Conservation (phyloP, 2,329 filamentous ascomycete species). For the Fusarium sp. region DNA sequence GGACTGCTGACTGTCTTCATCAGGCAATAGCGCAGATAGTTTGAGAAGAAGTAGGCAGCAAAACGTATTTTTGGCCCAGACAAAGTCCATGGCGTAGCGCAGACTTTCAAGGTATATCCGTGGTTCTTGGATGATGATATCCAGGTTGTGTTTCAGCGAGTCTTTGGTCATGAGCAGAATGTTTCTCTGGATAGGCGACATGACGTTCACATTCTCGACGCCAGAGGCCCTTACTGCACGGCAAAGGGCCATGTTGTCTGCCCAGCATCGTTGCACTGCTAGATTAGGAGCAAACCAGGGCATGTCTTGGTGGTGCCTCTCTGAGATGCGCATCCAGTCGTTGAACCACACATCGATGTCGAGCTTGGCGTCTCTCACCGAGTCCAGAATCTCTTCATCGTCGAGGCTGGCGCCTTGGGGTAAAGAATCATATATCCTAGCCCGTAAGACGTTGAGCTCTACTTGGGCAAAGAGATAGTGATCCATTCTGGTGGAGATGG, state of each 20-base stretch:
- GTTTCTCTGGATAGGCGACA: slow-evolving; percentile 3
- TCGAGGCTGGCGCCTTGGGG: neutral
- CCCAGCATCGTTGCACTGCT: slow-evolving; percentile 15
- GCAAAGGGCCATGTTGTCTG: slow-evolving; percentile 21
- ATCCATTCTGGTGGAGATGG: slow-evolving; percentile 13
- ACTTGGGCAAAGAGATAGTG: slow-evolving; percentile 21
- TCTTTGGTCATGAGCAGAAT: slow-evolving; percentile 13
- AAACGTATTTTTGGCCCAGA: slow-evolving; percentile 18
- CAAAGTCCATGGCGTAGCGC: slow-evolving; percentile 23
- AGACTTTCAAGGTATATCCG: slow-evolving; percentile 15
- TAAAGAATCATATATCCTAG: slow-evolving; percentile 15
- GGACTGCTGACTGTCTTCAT: fast-evolving
- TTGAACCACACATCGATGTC: slow-evolving; percentile 24
- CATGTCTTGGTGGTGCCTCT: slow-evolving; percentile 1
- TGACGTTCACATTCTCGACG: slow-evolving; percentile 17
- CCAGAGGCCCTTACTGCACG: slow-evolving; percentile 12
- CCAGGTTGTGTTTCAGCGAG: slow-evolving; percentile 9
- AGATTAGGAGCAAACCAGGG: slow-evolving; percentile 19
- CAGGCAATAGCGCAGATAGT: neutral
- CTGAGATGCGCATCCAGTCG: slow-evolving; percentile 13
- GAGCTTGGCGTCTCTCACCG: slow-evolving; percentile 14
- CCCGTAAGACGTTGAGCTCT: slow-evolving; percentile 10
- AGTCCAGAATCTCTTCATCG: slow-evolving; percentile 12
- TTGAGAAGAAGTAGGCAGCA: slow-evolving; percentile 18
- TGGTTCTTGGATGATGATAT: slow-evolving; percentile 14